Conservation (phyloP, 129 eudicot genomes). For the Pulicaria dysenterica region DNA sequence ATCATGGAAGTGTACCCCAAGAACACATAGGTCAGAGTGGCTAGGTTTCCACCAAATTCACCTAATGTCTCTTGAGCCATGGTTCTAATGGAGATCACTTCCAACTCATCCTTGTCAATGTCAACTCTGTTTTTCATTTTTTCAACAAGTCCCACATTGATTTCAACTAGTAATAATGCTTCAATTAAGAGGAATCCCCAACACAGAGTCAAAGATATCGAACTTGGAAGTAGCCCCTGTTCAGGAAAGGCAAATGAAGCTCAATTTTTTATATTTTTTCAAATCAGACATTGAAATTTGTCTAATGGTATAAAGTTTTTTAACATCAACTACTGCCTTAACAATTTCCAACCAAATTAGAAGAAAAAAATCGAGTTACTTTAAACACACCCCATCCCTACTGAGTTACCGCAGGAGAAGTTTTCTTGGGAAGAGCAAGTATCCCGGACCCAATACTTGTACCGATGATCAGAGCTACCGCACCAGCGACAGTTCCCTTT, state of each 20-base stretch:
- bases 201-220: slow-evolving; percentile 68
- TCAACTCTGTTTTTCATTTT: slow-evolving; percentile 42
- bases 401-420: slow-evolving; percentile 69
- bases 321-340: not conserved
- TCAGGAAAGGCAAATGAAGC: slow-evolving; percentile 14
- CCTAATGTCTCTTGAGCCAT: slow-evolving; percentile 96
- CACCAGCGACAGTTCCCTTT: slow-evolving; percentile 74
- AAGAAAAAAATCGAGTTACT: too few relatives aligned
- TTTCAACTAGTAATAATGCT: slow-evolving; percentile 74
- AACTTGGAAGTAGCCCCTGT: slow-evolving; percentile 87
- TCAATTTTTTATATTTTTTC: not conserved
- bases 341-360: too few relatives aligned
- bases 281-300: not conserved
- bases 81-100: slow-evolving; percentile 79
- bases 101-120: slow-evolving; percentile 43
- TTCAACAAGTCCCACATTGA: slow-evolving; percentile 67
- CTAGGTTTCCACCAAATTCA: slow-evolving; percentile 70
- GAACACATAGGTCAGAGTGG: slow-evolving; percentile 70
- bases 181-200: slow-evolving; percentile 91
- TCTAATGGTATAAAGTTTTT: not conserved
- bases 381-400: not conserved
- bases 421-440: slow-evolving; percentile 81
- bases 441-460: slow-evolving; percentile 91
- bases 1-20: slow-evolving; percentile 83
- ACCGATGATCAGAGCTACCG: slow-evolving; percentile 79